Base-by-base conservation (phyloP, 2,329 filamentous ascomycete genomes). In the Fusarium lateritium region DNA sequence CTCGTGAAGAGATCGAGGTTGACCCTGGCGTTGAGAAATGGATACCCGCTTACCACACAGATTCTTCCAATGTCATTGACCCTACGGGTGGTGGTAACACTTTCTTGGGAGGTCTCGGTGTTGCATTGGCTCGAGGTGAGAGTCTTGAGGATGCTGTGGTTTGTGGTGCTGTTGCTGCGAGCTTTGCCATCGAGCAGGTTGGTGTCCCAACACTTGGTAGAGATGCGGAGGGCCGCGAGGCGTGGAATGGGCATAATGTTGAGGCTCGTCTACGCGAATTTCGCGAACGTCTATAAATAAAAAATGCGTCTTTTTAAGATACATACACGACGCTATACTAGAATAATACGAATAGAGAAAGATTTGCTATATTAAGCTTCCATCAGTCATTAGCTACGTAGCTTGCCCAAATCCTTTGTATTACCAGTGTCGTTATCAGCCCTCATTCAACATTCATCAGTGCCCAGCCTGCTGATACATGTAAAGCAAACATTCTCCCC, bases 51-150 rank as follows among this genome's bases (percentile, higher is more conserved):
- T 95, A 91, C 76, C 92, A 94, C 75, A 79, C 77, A 7, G 77
- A 81, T 38, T 42, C 72, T 2, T 60, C 72, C 10, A 87, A 83
- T 60, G 93, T 98, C 2, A 82, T 96, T n/a, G 96, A 98, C 78
- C 94, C 95, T 1, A 98, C 96, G 0, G 96, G 96, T 11, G 96
- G 94, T 21, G 96, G 96, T 1, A 99, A 99, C 79, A 91, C 92
- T 0, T 98, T 98, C 73, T 83, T 98, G 24, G 86, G 86, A 22
- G 86, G 86, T n/a, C 71, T 89, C 46, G 82, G 84, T 0, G 83
- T 90, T 14, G 89, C 84, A 2, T 79, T 91, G 70, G 89, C 84
- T 33, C 81, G 91, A 53, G 89, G 88, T 2, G 83, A 86, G 70
- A 76, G 78, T 26, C 83, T 92, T 40, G 88, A 90, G 63, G 89